Evolutionary conservation across 148 eudicot species (phyloP), one percentile per base, ranked within the genome.

Genomic region (Mesembryanthemum crystallinum): DNA sequence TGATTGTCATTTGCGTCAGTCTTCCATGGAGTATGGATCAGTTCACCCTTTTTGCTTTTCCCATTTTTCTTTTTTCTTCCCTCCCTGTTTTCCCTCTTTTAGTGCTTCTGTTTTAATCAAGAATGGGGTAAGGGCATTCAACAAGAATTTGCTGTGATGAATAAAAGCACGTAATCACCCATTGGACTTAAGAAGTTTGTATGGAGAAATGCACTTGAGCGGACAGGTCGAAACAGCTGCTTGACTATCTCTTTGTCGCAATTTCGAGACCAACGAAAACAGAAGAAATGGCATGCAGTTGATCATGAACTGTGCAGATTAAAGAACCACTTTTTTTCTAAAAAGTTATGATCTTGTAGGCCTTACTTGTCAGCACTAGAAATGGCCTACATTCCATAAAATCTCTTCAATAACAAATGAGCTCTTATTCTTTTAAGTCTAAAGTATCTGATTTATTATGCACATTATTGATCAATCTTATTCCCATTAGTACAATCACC

Each of bases 21-120:
- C 37, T 68, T 59, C 74, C 61, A 61, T 77, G 76, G 80, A 81
- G 84, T 77, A 81, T 73, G 84, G 69, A 81, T 81, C 80, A 73
- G 47, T 72, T 66, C 69, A n/a, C 27, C 42, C 15, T 72, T 66
- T 68, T 66, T 37, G 21, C 52, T 76, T 71, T 45, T 72, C 75
- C 73, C 5, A 30, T 21, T 78, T 64, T 25, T 64, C 27, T 18
- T 23, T 58, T n/a, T 18, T 45, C 10, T 33, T 8, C 62, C 42
- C n/a, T n/a, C 4, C 60, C 39, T 65, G 29, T 61, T 67, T 7
- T 47, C 43, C 55, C 55, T 47, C 25, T 18, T 55, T 55, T 15
- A 35, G 61, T 43, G 25, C 55, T 35, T 33, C 11, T 57, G 21
- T 39, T 75, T 76, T 60, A 13, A 54, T 59, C 30, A 15, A 29